These are phyloP conservation scores for Hypocreales sp. DNA, from an alignment of 2,329 filamentous ascomycete genomes.

Conservation along the genomic window DNA sequence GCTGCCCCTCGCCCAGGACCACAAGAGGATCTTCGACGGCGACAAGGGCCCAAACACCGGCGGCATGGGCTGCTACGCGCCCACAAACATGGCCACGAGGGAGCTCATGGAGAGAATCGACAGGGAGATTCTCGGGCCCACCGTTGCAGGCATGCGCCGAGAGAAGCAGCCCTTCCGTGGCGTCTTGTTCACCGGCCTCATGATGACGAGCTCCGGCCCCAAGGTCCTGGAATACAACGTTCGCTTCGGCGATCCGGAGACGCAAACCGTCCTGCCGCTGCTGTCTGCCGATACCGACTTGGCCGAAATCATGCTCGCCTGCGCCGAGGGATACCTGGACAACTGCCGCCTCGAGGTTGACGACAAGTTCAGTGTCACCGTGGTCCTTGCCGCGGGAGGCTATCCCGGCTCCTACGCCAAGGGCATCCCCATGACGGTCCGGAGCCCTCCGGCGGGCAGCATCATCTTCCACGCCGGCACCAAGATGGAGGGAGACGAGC, in stretches of 20 bases:
- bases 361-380: conserved; percentile 64
- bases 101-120: conserved; percentile 68
- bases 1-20: conserved; percentile 84
- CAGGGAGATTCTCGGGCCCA: conserved; percentile 71
- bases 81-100: conserved; percentile 64
- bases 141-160: conserved; percentile 71
- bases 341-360: conserved; percentile 53
- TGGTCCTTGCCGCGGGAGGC: conserved; percentile 84
- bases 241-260: conserved; percentile 83
- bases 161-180: conserved; percentile 63
- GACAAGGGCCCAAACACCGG: conserved; percentile 89
- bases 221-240: conserved; percentile 89
- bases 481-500: conserved; percentile 39
- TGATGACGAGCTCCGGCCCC: conserved; percentile 71
- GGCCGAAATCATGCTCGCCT: conserved; percentile 78
- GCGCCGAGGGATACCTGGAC: conserved; percentile 58
- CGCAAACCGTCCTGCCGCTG: conserved; percentile 70
- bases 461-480: conserved; percentile 93
- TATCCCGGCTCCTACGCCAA: conserved; percentile 82
- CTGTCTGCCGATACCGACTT: conserved; percentile 68
- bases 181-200: conserved; percentile 77
- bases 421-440: conserved; percentile 45
- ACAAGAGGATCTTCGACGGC: conserved; percentile 87
- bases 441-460: conserved; percentile 24
- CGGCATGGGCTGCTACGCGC: conserved; percentile 94